Evolutionary conservation across 129 eudicot genomes (phyloP).

Genomic region (Saussurea involucrata): DNA sequence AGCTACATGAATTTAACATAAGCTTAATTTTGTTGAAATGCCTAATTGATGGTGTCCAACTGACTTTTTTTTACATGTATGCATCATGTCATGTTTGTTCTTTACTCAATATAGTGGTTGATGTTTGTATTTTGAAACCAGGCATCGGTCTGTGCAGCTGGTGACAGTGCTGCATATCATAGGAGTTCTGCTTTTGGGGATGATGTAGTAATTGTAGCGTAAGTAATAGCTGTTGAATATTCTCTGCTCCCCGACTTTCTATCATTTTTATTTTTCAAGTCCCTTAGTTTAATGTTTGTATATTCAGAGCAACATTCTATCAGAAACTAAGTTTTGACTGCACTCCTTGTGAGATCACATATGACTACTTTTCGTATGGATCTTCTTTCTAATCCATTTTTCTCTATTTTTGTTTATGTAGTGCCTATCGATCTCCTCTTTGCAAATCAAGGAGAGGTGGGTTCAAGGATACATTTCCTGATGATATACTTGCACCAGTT

Average conservation of each 20-base stretch:
- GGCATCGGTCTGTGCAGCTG: slow-evolving; percentile 86
- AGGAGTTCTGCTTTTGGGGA: slow-evolving; percentile 81
- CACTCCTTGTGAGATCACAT: not conserved
- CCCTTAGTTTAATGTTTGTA: not conserved
- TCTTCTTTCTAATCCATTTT: not conserved
- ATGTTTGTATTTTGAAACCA: slow-evolving; percentile 27
- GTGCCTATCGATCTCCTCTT: slow-evolving; percentile 78
- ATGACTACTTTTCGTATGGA: not conserved
- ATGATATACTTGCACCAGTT: slow-evolving; percentile 94
- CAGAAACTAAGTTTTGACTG: not conserved
- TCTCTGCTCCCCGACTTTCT: not conserved
- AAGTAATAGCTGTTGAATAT: slow-evolving; percentile 29
- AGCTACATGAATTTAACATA: not conserved
- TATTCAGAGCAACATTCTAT: not conserved
- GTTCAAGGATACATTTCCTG: slow-evolving; percentile 88
- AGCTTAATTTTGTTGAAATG: not conserved
- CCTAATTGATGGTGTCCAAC: not conserved
- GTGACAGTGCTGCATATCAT: slow-evolving; percentile 85
- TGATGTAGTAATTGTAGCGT: slow-evolving; percentile 96
- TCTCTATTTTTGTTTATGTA: slow-evolving; percentile 17
- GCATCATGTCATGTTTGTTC: not conserved
- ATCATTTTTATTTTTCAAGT: not conserved
- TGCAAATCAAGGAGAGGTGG: slow-evolving; percentile 95
- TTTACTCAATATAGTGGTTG: not conserved
- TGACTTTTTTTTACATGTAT: not conserved